Percentiles rank a stretch among this genome's conserved stretches.
These are phyloP conservation scores for Excoecaria cochinchinensis DNA, from an alignment of 345 rosid genomes.

Conservation along the genomic window DNA sequence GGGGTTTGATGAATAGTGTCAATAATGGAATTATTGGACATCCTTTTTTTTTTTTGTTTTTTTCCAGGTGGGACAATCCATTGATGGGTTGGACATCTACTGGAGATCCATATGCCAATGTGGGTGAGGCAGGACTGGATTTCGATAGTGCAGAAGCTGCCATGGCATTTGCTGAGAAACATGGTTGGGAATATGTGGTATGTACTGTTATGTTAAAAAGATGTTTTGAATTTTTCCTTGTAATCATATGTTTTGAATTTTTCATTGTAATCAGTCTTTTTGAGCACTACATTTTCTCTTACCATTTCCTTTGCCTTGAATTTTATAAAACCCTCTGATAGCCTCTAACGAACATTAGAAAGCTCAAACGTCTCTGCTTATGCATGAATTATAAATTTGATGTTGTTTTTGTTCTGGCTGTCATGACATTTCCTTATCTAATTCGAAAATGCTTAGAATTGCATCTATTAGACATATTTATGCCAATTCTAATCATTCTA, in stretches of 20 bases:
- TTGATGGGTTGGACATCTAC: constrained; percentile 99
- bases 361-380: background rate
- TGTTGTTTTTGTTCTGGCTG: background rate
- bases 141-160: constrained; percentile 86
- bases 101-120: constrained; percentile 95
- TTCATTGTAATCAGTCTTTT: background rate
- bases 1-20: background rate
- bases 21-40: background rate
- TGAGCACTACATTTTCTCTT: background rate
- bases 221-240: background rate
- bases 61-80: constrained; percentile 93
- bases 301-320: background rate
- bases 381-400: background rate
- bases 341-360: background rate
- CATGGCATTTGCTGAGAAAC: constrained; percentile 74
- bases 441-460: background rate
- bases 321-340: background rate
- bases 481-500: background rate
- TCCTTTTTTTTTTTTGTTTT: background rate
- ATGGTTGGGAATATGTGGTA: constrained; percentile 90
- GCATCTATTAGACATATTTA: background rate
- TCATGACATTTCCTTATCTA: background rate
- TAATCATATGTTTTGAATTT: background rate
- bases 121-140: constrained; percentile 75
- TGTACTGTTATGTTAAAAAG: background rate